Evolutionary conservation across 345 rosid genomes (phyloP).

Genomic region (Ceriops tagal): DNA sequence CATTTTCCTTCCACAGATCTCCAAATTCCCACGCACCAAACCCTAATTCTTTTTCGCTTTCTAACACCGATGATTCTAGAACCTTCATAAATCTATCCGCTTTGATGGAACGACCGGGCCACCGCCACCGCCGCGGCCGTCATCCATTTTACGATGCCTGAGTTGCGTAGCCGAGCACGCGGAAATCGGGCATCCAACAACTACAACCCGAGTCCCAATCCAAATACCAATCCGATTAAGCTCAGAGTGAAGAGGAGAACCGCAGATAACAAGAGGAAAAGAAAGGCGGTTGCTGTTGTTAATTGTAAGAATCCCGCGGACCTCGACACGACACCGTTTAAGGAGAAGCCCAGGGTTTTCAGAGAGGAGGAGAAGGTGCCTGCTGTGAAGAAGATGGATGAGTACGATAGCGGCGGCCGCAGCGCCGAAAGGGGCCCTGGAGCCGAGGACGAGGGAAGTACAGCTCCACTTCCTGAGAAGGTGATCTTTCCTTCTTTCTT

Average conservation of each 20-base stretch:
- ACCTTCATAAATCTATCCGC: conserved; percentile 30
- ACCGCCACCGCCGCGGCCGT: neutral
- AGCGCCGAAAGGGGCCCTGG: conserved; percentile 55
- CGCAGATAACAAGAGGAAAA: conserved; percentile 9
- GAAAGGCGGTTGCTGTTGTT: conserved; percentile 24
- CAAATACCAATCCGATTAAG: conserved; percentile 19
- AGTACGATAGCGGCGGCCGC: conserved; percentile 62
- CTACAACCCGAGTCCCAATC: conserved; percentile 29
- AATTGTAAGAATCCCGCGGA: conserved; percentile 14
- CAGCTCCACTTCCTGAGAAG: conserved; percentile 91
- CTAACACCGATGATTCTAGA: conserved; percentile 31
- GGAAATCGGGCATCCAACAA: conserved; percentile 30
- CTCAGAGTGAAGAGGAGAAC: conserved; percentile 24
- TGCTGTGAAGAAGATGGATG: conserved; percentile 52
- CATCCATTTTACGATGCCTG: conserved; percentile 38
- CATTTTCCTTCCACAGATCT: conserved; percentile 45
- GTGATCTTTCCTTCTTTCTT: conserved; percentile 26
- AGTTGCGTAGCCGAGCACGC: conserved; percentile 47
- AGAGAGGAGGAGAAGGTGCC: conserved; percentile 25
- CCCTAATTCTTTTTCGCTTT: conserved; percentile 15
- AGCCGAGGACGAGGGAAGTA: conserved; percentile 80
- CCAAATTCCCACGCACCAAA: conserved; percentile 15
- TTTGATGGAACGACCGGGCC: conserved; percentile 25
- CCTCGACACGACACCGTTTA: conserved; percentile 23
- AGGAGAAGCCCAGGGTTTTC: conserved; percentile 25